A percentile compares a stretch with the other conserved stretches of the same genome.
Conservation (phyloP, 257 asterid genomes). For the Linaria vulgaris region DNA sequence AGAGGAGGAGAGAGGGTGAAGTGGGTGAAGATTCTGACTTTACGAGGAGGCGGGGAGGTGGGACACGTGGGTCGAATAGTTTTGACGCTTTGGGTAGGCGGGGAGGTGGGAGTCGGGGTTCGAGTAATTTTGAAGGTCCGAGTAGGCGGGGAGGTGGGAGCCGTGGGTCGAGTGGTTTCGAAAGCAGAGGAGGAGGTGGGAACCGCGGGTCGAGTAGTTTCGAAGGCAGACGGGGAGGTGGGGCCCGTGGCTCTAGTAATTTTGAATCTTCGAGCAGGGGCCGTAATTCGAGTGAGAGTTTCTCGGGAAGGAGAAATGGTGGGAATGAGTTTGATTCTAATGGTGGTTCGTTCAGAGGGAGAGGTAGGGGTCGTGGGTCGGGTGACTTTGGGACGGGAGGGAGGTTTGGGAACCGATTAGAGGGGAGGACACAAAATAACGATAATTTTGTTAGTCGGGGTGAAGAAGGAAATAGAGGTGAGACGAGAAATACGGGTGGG, state of each 20-base stretch:
- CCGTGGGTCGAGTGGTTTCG: neutral
- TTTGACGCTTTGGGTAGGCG: slow-evolving; percentile 18
- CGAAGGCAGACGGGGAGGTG: slow-evolving; percentile 13
- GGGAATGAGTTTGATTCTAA: slow-evolving; percentile 15
- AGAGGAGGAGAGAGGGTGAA: slow-evolving; percentile 45
- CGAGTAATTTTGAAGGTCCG: slow-evolving; percentile 9
- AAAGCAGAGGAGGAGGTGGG: slow-evolving; percentile 17
- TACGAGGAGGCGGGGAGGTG: slow-evolving; percentile 39
- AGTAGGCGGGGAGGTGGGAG: slow-evolving; percentile 23
- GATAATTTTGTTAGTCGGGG: slow-evolving; percentile 30
- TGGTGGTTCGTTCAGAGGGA: slow-evolving; percentile 34
- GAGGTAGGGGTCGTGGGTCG: slow-evolving; percentile 37
- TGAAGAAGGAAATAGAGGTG: slow-evolving; percentile 30
- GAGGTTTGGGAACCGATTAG: slow-evolving; percentile 31
- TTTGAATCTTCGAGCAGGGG: neutral
- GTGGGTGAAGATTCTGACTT: slow-evolving; percentile 32
- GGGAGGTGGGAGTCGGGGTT: slow-evolving; percentile 17
- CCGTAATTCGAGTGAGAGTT: neutral
- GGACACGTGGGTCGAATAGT: slow-evolving; percentile 27
- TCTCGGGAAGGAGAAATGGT: slow-evolving; percentile 18
- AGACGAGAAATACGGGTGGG: slow-evolving; percentile 30
- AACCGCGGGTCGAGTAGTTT: slow-evolving; percentile 14
- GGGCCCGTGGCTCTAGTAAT: neutral
- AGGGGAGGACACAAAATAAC: slow-evolving; percentile 27
- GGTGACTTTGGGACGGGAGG: slow-evolving; percentile 41